Base-by-base conservation (phyloP, 805 yeast species). In the Saccharomycopsis javanensis region DNA sequence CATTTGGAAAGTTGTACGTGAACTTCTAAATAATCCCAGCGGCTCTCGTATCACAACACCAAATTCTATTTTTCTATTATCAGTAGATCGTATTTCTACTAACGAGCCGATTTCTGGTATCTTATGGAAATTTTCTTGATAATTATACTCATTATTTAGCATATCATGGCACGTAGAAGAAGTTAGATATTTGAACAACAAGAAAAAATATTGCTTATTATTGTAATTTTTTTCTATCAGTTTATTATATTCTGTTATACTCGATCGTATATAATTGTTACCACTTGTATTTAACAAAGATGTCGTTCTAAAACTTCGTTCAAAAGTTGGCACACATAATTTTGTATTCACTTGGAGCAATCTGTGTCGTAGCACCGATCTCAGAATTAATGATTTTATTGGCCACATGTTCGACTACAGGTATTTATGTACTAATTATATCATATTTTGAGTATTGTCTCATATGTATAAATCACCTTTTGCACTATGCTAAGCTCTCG, bases 21-120 rank as follows among this genome's bases (percentile, higher is more conserved):
- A 55, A 52, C 62, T 63, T 57, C 70, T 68, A 60, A 76, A 75
- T 28, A 61, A 66, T 3, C 76, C 68, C 46, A 57, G 54, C 0
- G 73, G 64, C 18, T 60, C 68, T 48, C 68, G 56, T 4, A 74
- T 52, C 3, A 77, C 78, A 1, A 75, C 62, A 2, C 80, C 81
- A 55, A 72, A 64, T 3, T 55, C 56, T 4, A 66, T 54, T 0
- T 51, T 42, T 15, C 57, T 61, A n/a, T 25, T n/a, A 5, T 56
- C 48, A 35, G 5, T 35, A 2, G 63, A 64, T 30, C 66, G 63
- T 0, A 69, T 69, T 58, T 75, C 78, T 6, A 77, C 71, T 1
- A 77, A 57, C 2, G 78, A 72, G 1, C 81, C 81, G 4, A 61
- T 25, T 5, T 10, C 33, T 5, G 67, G 65, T 11, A 37, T 15